These are phyloP conservation scores for Huntiella omanensis DNA, from an alignment of 2,329 filamentous ascomycete species.

Conservation along the genomic window DNA sequence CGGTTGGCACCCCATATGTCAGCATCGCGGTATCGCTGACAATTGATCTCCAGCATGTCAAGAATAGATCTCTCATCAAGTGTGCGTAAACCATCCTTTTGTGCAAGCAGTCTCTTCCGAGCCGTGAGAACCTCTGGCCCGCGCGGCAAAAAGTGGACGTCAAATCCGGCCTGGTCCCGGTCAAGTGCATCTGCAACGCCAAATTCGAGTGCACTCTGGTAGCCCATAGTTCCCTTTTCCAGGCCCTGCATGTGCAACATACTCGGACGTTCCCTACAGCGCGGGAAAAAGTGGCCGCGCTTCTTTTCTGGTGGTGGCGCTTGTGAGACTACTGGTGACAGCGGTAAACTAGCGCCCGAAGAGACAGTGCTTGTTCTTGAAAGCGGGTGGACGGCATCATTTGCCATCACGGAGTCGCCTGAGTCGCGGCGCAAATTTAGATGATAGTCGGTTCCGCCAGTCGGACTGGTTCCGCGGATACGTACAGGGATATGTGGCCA, in stretches of 20 bases:
- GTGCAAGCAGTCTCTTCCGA: slow-evolving; percentile 35
- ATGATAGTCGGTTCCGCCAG: background rate
- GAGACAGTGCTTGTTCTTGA: slow-evolving; percentile 6
- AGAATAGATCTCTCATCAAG: slow-evolving; percentile 39
- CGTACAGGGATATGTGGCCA: slow-evolving; percentile 37
- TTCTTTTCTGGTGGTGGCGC: slow-evolving; percentile 22
- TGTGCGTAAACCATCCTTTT: slow-evolving; percentile 33
- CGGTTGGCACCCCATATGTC: slow-evolving; percentile 29
- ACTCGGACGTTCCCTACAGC: slow-evolving; percentile 43
- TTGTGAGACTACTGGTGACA: slow-evolving; percentile 5
- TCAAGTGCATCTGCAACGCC: slow-evolving; percentile 44
- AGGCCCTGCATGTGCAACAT: slow-evolving; percentile 56
- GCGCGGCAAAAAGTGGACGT: slow-evolving; percentile 32
- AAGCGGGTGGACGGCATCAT: slow-evolving; percentile 8
- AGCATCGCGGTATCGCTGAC: slow-evolving; percentile 34
- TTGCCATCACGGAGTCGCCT: slow-evolving; percentile 3
- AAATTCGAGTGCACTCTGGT: slow-evolving; percentile 47
- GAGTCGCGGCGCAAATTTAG: slow-evolving; percentile 15
- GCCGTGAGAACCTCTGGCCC: slow-evolving; percentile 36
- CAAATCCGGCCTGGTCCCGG: slow-evolving; percentile 42
- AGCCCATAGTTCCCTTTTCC: slow-evolving; percentile 53
- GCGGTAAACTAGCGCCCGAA: slow-evolving; percentile 23
- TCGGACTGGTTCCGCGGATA: background rate
- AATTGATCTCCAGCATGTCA: slow-evolving; percentile 38
- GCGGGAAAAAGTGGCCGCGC: slow-evolving; percentile 38